phyloP scores from a whole-genome alignment of 257 asterid species.

The Cruciata laevipes region DNA sequence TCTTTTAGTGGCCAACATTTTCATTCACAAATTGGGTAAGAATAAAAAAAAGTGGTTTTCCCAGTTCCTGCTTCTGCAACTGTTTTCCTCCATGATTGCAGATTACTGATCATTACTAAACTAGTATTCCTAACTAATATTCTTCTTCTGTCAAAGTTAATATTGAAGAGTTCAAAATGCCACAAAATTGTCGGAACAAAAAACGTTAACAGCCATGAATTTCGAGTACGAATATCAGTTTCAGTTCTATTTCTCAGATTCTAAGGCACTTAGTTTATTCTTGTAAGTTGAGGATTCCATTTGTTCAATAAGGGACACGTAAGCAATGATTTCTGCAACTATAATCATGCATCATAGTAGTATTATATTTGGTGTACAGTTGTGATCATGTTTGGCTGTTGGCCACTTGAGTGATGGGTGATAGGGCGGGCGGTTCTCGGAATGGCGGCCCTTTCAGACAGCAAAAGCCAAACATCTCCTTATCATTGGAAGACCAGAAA shows the following conservation, averaged over 20 bases:
- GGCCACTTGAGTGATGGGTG: constrained; percentile 19
- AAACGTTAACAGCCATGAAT: too few species aligned
- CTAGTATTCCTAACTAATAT: not conserved
- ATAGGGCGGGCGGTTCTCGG: constrained; percentile 8
- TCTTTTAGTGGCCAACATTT: constrained; percentile 57
- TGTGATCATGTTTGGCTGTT: constrained; percentile 21
- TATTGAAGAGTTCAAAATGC: constrained; percentile 3
- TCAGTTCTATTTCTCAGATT: not conserved
- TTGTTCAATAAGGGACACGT: not conserved
- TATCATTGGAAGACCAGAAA: constrained; percentile 4
- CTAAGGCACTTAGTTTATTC: not conserved
- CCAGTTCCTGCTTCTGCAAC: constrained; percentile 2
- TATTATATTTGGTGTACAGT: not conserved
- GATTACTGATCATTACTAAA: constrained; percentile 10
- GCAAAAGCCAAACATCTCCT: constrained; percentile 14
- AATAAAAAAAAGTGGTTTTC: constrained; percentile 12
- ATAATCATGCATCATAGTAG: not conserved
- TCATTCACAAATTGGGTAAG: constrained; percentile 44
- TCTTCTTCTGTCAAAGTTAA: constrained; percentile 8
- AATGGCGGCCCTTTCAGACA: constrained; percentile 7
- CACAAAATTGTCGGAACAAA: not conserved
- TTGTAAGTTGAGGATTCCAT: not conserved
- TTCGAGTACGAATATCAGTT: not conserved
- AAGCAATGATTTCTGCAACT: not conserved
- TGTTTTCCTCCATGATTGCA: constrained; percentile 24